Evolutionary conservation across 768 basidiomycete species (phyloP), one percentile per base, ranked within the genome.

Genomic region (Gyrodon lividus): DNA sequence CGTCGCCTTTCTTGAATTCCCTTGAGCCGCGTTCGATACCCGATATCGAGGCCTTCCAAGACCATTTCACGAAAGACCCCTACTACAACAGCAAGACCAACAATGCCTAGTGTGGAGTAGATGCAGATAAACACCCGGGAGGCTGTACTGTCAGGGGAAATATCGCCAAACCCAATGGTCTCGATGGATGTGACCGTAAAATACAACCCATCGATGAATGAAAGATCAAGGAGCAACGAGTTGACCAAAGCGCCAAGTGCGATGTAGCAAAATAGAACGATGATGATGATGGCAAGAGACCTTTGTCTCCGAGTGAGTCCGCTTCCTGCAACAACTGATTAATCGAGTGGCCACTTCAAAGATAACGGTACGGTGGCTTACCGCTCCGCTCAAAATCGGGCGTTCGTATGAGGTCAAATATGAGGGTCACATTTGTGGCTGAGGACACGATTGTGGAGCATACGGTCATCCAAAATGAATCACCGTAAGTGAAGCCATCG

Each of bases 251-350:
- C 80, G 5, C 91, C 92, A 9, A 93, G 60, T 0, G 85, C 87
- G 52, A 92, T 74, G 63, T 90, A 92, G 51, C 74, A 73, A 20
- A 93, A 74, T 1, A 94, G 71, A 14, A 84, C 63, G 58, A 94
- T 93, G 50, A 87, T 81, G 31, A 88, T 79, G 51, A 93, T 85
- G 28, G 87, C 80, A n/a, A 93, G 77, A 0, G 83, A 80, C 4
- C 90, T 80, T 59, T 93, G 92, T 61, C 84, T 90, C 20, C 79
- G 77, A 0, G 90, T 93, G 33, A 94, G 70, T 1, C 92, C 92
- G 56, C 87, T 90, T 5, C 86, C 87, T 89, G 46, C 14, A 5
- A 3, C 2, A 20, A 12, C 24, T n/a, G 30, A 28, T 54, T n/a
- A 51, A 26, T 23, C 45, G 30, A 42, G 44, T 23, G 13, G 23